Evolutionary conservation across 371 early-diverging fungal genomes (phyloP).

Genomic region (Smittium culicis): DNA sequence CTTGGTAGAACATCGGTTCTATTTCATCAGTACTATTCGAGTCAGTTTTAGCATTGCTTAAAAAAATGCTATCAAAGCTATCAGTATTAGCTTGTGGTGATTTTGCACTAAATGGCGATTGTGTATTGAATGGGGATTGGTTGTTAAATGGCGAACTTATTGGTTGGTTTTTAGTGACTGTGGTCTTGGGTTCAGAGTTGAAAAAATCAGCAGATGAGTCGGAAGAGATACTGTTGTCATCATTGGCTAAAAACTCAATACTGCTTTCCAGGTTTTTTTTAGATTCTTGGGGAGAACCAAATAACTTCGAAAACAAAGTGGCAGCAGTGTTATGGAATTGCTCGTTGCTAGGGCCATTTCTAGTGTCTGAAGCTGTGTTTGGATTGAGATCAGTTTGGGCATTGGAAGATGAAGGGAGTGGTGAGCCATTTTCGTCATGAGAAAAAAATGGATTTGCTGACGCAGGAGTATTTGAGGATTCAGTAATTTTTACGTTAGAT

Average conservation of each 20-base stretch:
- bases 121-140: constrained; percentile 12
- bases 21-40: not conserved
- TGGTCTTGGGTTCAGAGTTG: not conserved
- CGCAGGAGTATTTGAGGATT: too few species aligned
- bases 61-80: too few species aligned
- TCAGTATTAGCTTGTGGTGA: too few species aligned
- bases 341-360: too few species aligned
- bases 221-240: constrained; percentile 6
- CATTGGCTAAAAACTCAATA: not conserved
- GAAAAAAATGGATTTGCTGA: too few species aligned
- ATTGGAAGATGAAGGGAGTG: too few species aligned
- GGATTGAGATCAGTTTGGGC: too few species aligned
- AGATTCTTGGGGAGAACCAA: not conserved
- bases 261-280: not conserved
- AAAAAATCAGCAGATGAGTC: constrained; percentile 5
- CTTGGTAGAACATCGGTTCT: not conserved
- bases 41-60: too few species aligned
- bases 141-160: not conserved
- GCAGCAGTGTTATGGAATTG: not conserved
- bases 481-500: too few species aligned
- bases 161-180: not conserved
- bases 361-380: too few species aligned
- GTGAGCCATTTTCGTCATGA: too few species aligned
- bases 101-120: too few species aligned
- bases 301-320: constrained; percentile 8